These are phyloP conservation scores for Pseudogymnoascus sp. DNA, from an alignment of 2,329 filamentous ascomycete genomes.

Conservation along the genomic window DNA sequence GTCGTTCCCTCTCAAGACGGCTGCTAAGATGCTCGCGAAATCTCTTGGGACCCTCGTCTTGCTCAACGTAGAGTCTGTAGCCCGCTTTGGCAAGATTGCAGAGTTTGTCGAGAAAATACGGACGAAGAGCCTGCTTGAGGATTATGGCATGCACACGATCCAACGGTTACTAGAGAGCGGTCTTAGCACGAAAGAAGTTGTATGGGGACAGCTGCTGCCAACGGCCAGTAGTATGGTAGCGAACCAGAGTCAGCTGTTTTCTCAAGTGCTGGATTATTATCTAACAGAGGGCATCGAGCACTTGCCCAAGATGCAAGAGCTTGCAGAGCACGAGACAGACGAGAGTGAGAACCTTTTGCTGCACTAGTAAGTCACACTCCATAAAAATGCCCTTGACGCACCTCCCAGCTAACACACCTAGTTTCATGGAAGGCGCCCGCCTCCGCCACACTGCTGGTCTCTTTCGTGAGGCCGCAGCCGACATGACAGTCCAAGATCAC, in stretches of 20 bases:
- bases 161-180: conserved; percentile 57
- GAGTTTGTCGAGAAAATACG: conserved; percentile 39
- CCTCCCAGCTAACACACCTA: conserved; percentile 11
- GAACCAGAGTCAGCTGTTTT: conserved; percentile 64
- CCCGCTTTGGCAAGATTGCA: conserved; percentile 47
- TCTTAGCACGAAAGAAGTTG: conserved; percentile 55
- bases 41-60: conserved; percentile 57
- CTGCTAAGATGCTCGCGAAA: conserved; percentile 46
- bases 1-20: conserved; percentile 55
- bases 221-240: conserved; percentile 59
- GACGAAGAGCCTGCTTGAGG: conserved; percentile 44
- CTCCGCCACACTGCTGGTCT: conserved; percentile 55
- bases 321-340: conserved; percentile 46
- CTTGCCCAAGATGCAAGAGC: conserved; percentile 50
- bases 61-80: conserved; percentile 51
- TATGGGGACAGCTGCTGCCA: conserved; percentile 38
- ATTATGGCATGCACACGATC: conserved; percentile 59
- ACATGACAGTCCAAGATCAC: conserved; percentile 43
- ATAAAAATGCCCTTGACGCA: background rate
- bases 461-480: conserved; percentile 41
- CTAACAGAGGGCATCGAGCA: conserved; percentile 50
- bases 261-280: conserved; percentile 66
- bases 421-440: conserved; percentile 64
- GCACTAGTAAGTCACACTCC: conserved; percentile 36
- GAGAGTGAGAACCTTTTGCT: conserved; percentile 56